Evolutionary conservation across 1,284 basidiomycete genomes (phyloP).

Genomic region (Trichosporon coremiiforme): DNA sequence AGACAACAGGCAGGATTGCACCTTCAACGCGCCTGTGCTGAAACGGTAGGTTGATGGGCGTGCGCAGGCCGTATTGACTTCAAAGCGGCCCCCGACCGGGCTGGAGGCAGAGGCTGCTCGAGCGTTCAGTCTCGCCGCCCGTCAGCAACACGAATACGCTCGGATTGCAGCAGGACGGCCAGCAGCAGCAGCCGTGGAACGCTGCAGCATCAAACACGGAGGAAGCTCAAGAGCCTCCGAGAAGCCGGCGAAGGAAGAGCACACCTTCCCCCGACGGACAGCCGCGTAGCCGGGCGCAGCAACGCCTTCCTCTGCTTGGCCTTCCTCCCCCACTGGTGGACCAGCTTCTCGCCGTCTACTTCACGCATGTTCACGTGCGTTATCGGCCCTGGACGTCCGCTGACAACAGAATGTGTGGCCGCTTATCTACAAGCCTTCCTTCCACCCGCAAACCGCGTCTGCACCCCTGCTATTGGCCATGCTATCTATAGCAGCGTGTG

Average conservation of each 20-base stretch:
- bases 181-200: not conserved
- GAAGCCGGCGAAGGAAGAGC: not conserved
- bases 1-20: slow-evolving; percentile 35
- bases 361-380: slow-evolving; percentile 49
- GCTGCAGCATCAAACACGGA: not conserved
- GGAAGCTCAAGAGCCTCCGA: not conserved
- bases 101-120: slow-evolving; percentile 13
- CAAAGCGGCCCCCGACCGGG: slow-evolving; percentile 15
- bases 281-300: not conserved
- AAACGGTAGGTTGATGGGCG: slow-evolving; percentile 34
- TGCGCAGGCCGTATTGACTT: not conserved
- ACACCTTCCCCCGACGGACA: slow-evolving; percentile 9
- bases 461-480: slow-evolving; percentile 47
- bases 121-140: not conserved
- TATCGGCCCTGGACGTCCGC: not conserved
- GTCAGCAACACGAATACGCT: not conserved
- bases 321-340: slow-evolving; percentile 38
- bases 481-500: slow-evolving; percentile 48
- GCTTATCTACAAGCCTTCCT: slow-evolving; percentile 51
- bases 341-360: slow-evolving; percentile 46
- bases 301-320: slow-evolving; percentile 33
- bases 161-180: not conserved
- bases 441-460: slow-evolving; percentile 43
- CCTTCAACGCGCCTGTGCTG: slow-evolving; percentile 36
- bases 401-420: slow-evolving; percentile 52